Evolutionary conservation across 352 stramenopile genomes (phyloP).

Genomic region (Pythium scleroteichum): DNA sequence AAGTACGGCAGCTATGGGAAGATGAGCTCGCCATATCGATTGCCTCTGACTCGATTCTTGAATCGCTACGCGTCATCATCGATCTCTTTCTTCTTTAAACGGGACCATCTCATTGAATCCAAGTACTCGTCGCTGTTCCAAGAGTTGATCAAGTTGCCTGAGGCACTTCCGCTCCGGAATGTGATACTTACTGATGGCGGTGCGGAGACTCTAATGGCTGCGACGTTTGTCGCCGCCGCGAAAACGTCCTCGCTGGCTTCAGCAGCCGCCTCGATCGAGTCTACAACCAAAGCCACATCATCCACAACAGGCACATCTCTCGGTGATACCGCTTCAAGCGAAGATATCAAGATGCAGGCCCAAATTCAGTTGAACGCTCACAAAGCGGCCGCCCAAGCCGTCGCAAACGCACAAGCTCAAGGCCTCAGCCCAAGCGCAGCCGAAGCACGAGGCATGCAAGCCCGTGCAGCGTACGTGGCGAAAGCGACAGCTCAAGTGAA

Average conservation of each 20-base stretch:
- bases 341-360: slow-evolving; percentile 80
- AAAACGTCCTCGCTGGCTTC: slow-evolving; percentile 50
- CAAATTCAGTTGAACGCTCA: slow-evolving; percentile 86
- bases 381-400: slow-evolving; percentile 78
- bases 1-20: slow-evolving; percentile 90
- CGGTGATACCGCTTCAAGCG: slow-evolving; percentile 29
- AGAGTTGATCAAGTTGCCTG: slow-evolving; percentile 91
- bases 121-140: slow-evolving; percentile 95
- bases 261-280: slow-evolving; percentile 8
- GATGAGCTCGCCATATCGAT: slow-evolving; percentile 91
- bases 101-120: slow-evolving; percentile 74
- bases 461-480: slow-evolving; percentile 80
- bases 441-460: slow-evolving; percentile 78
- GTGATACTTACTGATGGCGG: slow-evolving; percentile 88
- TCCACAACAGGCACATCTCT: not conserved
- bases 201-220: slow-evolving; percentile 88
- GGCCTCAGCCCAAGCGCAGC: slow-evolving; percentile 66
- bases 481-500: slow-evolving; percentile 88
- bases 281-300: slow-evolving; percentile 30
- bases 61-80: slow-evolving; percentile 89
- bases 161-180: slow-evolving; percentile 84
- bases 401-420: slow-evolving; percentile 78
- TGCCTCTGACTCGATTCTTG: slow-evolving; percentile 92
- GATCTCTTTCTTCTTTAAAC: slow-evolving; percentile 89
- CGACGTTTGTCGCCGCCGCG: slow-evolving; percentile 88